A percentile compares a stretch with the other conserved stretches of the same genome.
Conservation (phyloP, 768 basidiomycete genomes). For the Panaeolus cyanescens region DNA sequence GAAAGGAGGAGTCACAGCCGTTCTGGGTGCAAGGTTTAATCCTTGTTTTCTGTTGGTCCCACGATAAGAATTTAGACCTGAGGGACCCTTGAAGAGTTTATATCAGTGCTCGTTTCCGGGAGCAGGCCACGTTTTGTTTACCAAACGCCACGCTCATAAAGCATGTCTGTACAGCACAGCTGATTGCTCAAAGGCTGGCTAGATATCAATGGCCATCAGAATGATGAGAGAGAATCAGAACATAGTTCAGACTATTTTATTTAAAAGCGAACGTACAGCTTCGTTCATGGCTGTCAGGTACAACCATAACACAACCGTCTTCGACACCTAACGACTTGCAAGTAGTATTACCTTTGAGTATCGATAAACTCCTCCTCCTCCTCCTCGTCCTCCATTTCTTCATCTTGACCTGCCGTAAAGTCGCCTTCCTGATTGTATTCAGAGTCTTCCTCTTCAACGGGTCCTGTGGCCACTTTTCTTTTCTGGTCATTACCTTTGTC, state of each 20-base stretch:
- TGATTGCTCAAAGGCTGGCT: neutral
- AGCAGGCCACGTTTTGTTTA: neutral
- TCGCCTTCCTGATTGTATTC: constrained; percentile 22
- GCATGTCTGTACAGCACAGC: neutral
- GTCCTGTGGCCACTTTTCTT: neutral
- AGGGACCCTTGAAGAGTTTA: neutral
- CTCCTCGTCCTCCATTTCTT: constrained; percentile 20
- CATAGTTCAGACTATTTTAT: neutral
- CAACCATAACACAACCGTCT: too few relatives aligned
- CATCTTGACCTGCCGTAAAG: too few relatives aligned
- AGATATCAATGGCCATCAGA: neutral
- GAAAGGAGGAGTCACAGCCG: neutral
- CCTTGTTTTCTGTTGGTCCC: neutral
- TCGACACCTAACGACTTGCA: too few relatives aligned
- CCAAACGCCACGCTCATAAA: neutral
- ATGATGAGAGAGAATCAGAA: neutral
- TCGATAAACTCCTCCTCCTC: constrained; percentile 35
- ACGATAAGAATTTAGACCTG: neutral
- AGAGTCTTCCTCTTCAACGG: constrained; percentile 16
- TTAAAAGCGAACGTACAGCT: neutral
- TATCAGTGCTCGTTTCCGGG: neutral
- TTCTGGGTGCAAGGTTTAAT: neutral
- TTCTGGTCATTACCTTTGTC: constrained; percentile 9
- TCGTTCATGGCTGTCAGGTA: neutral
- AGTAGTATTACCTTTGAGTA: constrained; percentile 36